These are phyloP conservation scores for Ophiostoma piceae DNA, from an alignment of 2,329 filamentous ascomycete genomes.

Conservation along the genomic window DNA sequence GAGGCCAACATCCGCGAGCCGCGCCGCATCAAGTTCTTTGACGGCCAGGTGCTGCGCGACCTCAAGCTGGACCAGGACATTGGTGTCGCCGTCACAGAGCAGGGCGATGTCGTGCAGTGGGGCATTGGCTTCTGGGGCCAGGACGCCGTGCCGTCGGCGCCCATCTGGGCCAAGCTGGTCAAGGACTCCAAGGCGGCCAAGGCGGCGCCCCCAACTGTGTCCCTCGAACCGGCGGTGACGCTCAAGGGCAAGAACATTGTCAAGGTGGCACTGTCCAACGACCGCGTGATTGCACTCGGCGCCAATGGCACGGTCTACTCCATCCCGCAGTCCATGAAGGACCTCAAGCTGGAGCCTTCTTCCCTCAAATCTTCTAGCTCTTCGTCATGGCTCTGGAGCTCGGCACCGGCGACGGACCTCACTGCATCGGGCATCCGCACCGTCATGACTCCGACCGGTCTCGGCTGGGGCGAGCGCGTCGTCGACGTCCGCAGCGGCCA, in stretches of 20 bases:
- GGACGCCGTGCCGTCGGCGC: conserved; percentile 6
- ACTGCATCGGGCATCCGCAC: background rate
- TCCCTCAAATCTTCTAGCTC: conserved; percentile 45
- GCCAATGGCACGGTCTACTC: conserved; percentile 77
- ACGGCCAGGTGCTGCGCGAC: conserved; percentile 77
- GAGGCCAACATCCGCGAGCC: conserved; percentile 76
- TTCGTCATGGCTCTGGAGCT: conserved; percentile 34
- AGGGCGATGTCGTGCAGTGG: conserved; percentile 89
- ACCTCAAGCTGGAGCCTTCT: conserved; percentile 58
- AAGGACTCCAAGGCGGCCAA: conserved; percentile 7
- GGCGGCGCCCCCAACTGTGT: conserved; percentile 44
- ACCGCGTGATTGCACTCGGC: conserved; percentile 76
- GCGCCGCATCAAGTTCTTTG: conserved; percentile 72
- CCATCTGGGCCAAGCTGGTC: conserved; percentile 12
- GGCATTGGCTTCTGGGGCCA: conserved; percentile 59
- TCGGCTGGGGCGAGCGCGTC: conserved; percentile 67
- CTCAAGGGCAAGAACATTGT: conserved; percentile 74
- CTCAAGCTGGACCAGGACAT: conserved; percentile 78
- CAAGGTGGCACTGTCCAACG: conserved; percentile 70
- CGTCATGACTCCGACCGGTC: conserved; percentile 60
- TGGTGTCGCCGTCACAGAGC: conserved; percentile 80
- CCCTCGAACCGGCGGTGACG: conserved; percentile 63
- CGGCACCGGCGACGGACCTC: background rate
- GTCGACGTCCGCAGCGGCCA: conserved; percentile 69
- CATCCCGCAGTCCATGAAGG: conserved; percentile 66